Base-by-base conservation (phyloP, 257 asterid genomes). In the Cynanchum wilfordii region DNA sequence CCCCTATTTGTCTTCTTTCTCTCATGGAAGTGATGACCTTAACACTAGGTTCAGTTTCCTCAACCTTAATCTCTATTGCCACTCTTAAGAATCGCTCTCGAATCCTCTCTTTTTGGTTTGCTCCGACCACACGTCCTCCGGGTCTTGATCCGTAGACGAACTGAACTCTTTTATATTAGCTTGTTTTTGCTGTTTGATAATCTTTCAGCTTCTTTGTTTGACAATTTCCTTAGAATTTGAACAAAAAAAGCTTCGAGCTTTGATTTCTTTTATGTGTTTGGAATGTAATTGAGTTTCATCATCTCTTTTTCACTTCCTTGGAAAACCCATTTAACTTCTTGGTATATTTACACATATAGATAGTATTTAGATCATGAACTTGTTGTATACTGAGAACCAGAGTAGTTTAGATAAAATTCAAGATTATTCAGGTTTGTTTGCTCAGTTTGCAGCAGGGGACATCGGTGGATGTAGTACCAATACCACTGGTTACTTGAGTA, bases 71-170 rank as follows among this genome's bases (percentile, higher is more conserved):
- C 44, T 82, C 87, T 22, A 78, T 77, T 59, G 84, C 82, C 72
- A 79, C 82, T 52, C 85, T 84, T 58, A 79, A 70, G 71, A 58
- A 78, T 73, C 80, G 76, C 67, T 85, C 90, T 2, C 87, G 83
- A 75, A 82, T 88, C 85, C 87, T 90, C 44, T 86, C 96, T 73
- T 89, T 85, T 10, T 90, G 94, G 92, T 92, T 88, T 81, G 96
- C 97, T 64, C 96, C 89, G 44, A 89, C 95, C 75, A 86, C 95
- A 54, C 97, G 87, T 74, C 98, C 98, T 68, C 98, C 98, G 22
- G 98, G 98, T 84, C 80, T 85, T 20, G 97, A 87, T 68, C 98
- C 98, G n/a, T 92, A 85, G 75, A 33, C 38, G 38, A 33, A n/a
- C n/a, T n/a, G n/a, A 38, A 27, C 33, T 20, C 22, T 12, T 33